Evolutionary conservation across 2,329 filamentous ascomycete species (phyloP).

Genomic region (Colletotrichum horii): DNA sequence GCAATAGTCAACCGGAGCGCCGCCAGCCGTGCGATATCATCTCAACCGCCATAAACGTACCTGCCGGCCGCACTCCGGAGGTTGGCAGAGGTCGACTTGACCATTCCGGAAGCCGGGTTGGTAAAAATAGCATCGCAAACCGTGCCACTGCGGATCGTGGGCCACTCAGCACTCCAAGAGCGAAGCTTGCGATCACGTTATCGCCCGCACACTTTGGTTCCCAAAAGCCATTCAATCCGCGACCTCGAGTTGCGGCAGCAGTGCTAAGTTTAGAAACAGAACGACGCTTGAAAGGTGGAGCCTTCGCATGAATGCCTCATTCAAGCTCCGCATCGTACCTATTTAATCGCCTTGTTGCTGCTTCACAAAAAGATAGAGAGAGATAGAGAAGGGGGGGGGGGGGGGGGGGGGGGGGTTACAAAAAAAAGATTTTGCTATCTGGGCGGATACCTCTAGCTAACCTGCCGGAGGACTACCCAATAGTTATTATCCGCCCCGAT

Average conservation of each 20-base stretch:
- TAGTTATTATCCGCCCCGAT: too few species aligned
- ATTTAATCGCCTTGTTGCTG: not conserved
- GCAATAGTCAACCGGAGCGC: not conserved
- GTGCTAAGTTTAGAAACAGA: conserved; percentile 10
- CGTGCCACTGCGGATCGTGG: not conserved
- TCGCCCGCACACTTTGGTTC: not conserved
- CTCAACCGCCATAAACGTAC: not conserved
- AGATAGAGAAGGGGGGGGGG: not conserved
- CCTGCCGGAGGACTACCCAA: too few species aligned
- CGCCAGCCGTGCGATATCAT: not conserved
- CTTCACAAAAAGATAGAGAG: not conserved
- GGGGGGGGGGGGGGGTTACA: too few species aligned
- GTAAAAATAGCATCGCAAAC: not conserved
- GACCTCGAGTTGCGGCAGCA: not conserved
- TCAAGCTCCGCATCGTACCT: not conserved
- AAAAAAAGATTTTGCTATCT: too few species aligned
- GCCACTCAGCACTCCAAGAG: not conserved
- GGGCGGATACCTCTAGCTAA: too few species aligned
- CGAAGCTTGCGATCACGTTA: not conserved
- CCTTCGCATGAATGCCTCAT: not conserved
- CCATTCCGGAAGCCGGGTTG: not conserved
- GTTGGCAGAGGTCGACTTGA: not conserved
- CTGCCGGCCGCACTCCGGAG: not conserved
- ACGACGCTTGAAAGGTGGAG: not conserved
- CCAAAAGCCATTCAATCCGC: not conserved